A percentile compares a stretch with the other conserved stretches of the same genome.
Evolutionary conservation across 345 rosid genomes (phyloP).

Genomic region (Ceriops tagal): DNA sequence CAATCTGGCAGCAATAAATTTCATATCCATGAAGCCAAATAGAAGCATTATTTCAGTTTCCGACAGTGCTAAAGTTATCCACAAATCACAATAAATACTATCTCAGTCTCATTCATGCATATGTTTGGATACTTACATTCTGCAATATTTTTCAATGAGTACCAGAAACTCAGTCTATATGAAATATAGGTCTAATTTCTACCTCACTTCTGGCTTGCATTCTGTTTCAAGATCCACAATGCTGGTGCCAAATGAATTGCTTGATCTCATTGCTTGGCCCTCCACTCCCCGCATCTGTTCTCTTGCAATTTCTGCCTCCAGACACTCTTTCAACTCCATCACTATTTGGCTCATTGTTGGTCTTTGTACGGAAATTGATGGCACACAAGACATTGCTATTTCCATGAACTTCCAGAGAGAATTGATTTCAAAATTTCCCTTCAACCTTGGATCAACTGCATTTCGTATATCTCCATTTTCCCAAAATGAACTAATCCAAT

Average conservation of each 20-base stretch:
- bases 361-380: conserved; percentile 23
- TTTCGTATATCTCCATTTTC: conserved; percentile 33
- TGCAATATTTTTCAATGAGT: too few relatives aligned
- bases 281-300: conserved; percentile 2
- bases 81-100: too few relatives aligned
- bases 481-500: conserved; percentile 37
- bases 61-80: too few relatives aligned
- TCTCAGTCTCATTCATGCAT: too few relatives aligned
- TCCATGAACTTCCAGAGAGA: conserved; percentile 45
- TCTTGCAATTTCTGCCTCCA: conserved; percentile 19
- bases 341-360: conserved; percentile 37
- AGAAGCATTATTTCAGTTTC: too few relatives aligned
- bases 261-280: not conserved
- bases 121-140: too few relatives aligned
- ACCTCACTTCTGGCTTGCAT: conserved; percentile 19
- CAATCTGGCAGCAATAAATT: too few relatives aligned
- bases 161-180: too few relatives aligned
- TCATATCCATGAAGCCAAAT: too few relatives aligned
- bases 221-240: conserved; percentile 13
- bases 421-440: conserved; percentile 28
- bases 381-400: conserved; percentile 39
- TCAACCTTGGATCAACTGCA: conserved; percentile 39
- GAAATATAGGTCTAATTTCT: not conserved
- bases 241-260: conserved; percentile 13
- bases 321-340: conserved; percentile 38